phyloP scores from a whole-genome alignment of 768 basidiomycete genomes.

The Leccinum uliginosum region DNA sequence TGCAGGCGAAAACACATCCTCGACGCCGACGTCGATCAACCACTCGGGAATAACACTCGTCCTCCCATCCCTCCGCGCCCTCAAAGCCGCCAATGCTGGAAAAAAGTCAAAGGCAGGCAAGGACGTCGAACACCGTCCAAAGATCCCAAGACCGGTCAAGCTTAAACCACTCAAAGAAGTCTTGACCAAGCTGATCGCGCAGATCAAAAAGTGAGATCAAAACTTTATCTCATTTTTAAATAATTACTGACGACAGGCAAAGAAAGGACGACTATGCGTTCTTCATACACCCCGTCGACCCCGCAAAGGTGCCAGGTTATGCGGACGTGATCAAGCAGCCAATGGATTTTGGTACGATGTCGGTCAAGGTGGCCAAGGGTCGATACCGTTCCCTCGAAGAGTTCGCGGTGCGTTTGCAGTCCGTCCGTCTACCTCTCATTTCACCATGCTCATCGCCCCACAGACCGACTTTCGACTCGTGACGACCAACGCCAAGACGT shows the following conservation, averaged over 20 bases:
- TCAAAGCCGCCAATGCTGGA: constrained; percentile 52
- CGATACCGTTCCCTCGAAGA: constrained; percentile 79
- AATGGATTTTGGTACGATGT: constrained; percentile 92
- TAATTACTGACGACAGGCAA: constrained; percentile 12
- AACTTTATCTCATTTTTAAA: neutral
- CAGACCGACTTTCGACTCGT: constrained; percentile 72
- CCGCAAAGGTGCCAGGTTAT: constrained; percentile 56
- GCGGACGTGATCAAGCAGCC: constrained; percentile 70
- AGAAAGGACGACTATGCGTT: constrained; percentile 88
- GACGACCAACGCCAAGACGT: constrained; percentile 66
- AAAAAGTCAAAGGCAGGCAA: constrained; percentile 42
- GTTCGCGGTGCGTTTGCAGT: constrained; percentile 52
- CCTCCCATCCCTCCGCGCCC: constrained; percentile 59
- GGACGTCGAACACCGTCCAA: constrained; percentile 27
- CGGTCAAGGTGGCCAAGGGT: constrained; percentile 68
- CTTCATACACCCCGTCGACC: constrained; percentile 68
- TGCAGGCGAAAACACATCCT: constrained; percentile 29
- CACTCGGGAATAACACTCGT: constrained; percentile 60
- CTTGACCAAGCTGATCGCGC: constrained; percentile 55
- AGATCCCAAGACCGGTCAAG: constrained; percentile 55
- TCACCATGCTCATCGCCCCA: neutral
- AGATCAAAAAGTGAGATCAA: constrained; percentile 65
- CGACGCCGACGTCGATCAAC: constrained; percentile 24
- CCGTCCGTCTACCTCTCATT: neutral
- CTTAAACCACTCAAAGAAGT: constrained; percentile 80